These are phyloP conservation scores for Chlorella sp. DNA, from an alignment of 139 green algal species.

Conservation along the genomic window DNA sequence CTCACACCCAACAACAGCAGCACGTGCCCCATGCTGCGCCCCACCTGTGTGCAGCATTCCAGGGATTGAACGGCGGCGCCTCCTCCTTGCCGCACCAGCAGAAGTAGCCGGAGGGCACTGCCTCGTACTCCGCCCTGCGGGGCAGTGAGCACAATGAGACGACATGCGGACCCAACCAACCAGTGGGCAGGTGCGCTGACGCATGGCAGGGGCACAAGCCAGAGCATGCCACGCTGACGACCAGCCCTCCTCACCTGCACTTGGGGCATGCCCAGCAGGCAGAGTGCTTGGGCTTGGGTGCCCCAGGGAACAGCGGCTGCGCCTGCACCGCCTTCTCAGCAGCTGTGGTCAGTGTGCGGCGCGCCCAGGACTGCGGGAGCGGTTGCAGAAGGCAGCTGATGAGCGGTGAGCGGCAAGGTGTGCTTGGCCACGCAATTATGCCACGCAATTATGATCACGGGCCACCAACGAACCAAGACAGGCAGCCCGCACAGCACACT, in stretches of 20 bases:
- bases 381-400: neutral
- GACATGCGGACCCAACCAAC: too few species aligned
- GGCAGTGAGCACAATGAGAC: neutral
- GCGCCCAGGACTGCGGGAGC: slow-evolving; percentile 69
- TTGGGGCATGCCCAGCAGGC: slow-evolving; percentile 85
- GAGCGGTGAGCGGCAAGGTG: too few species aligned
- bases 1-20: too few species aligned
- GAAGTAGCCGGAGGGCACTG: slow-evolving; percentile 64
- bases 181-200: too few species aligned
- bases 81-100: slow-evolving; percentile 82
- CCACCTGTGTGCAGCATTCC: slow-evolving; percentile 68
- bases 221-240: too few species aligned
- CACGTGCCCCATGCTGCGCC: neutral
- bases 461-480: too few species aligned
- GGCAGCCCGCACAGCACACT: neutral
- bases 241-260: slow-evolving; percentile 53
- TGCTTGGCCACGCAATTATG: too few species aligned
- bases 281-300: neutral
- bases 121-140: slow-evolving; percentile 4
- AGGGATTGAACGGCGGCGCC: slow-evolving; percentile 63
- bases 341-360: slow-evolving; percentile 63
- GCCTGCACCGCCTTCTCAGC: slow-evolving; percentile 36
- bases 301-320: slow-evolving; percentile 23
- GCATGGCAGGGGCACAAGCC: too few species aligned
- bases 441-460: too few species aligned